These are phyloP conservation scores for Geotrichum histeridarum DNA, from an alignment of 1,139 yeast species.

Conservation along the genomic window DNA sequence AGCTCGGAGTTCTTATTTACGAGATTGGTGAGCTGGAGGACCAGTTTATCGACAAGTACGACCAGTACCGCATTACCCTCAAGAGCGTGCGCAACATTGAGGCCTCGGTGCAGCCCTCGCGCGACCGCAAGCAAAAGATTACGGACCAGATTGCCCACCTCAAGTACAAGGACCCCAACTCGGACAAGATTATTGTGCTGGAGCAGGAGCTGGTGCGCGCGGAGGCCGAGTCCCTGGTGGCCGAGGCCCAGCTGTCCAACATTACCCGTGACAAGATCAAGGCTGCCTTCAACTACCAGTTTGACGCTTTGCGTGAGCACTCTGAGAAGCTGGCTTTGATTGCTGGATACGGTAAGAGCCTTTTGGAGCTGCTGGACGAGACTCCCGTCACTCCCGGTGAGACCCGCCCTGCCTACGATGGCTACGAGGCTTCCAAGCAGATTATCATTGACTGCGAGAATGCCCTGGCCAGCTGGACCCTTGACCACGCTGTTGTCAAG, in stretches of 20 bases:
- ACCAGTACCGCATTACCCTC: slow-evolving; percentile 93
- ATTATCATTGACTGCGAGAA: slow-evolving; percentile 95
- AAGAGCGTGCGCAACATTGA: slow-evolving; percentile 95
- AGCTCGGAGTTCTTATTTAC: slow-evolving; percentile 89
- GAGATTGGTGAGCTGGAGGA: slow-evolving; percentile 98
- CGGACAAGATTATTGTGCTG: slow-evolving; percentile 88
- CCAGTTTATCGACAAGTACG: slow-evolving; percentile 95
- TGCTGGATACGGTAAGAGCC: slow-evolving; percentile 98
- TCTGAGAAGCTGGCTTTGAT: slow-evolving; percentile 94
- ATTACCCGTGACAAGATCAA: slow-evolving; percentile 96
- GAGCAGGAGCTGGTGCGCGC: slow-evolving; percentile 99
- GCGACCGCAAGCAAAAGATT: slow-evolving; percentile 96
- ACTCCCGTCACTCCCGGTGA: slow-evolving; percentile 98
- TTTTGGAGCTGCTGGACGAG: slow-evolving; percentile 91
- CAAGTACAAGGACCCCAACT: slow-evolving; percentile 96
- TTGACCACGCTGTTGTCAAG: slow-evolving; percentile 90
- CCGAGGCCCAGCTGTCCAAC: slow-evolving; percentile 97
- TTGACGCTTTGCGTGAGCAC: slow-evolving; percentile 93
- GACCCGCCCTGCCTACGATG: slow-evolving; percentile 97
- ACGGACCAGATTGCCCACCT: slow-evolving; percentile 96
- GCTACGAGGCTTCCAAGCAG: slow-evolving; percentile 97
- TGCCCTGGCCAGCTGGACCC: slow-evolving; percentile 94
- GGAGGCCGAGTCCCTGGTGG: slow-evolving; percentile 97
- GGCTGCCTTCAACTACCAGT: slow-evolving; percentile 95
- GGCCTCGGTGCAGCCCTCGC: slow-evolving; percentile 94